phyloP scores from a whole-genome alignment of 371 early-diverging fungal species.

The Catenaria anguillulae region DNA sequence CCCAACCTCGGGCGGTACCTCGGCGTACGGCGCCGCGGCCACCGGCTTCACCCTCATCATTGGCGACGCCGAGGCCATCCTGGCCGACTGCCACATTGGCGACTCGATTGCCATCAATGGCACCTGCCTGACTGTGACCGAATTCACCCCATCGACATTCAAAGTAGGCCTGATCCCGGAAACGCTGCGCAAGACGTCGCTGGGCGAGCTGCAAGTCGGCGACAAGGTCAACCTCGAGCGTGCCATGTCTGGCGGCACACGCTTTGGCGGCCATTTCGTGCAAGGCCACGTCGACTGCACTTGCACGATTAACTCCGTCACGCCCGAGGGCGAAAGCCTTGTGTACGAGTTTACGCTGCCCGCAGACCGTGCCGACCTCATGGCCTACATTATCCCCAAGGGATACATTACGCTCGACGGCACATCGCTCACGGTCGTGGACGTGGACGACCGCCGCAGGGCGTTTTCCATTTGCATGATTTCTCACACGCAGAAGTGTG shows the following conservation, averaged over 20 bases:
- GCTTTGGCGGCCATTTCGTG: slow-evolving; percentile 94
- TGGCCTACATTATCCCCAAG: slow-evolving; percentile 80
- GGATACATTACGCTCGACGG: slow-evolving; percentile 89
- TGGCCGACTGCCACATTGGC: slow-evolving; percentile 75
- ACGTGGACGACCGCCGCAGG: slow-evolving; percentile 55
- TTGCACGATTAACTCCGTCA: slow-evolving; percentile 49
- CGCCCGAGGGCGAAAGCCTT: slow-evolving; percentile 75
- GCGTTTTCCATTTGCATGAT: slow-evolving; percentile 85
- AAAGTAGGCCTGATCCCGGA: slow-evolving; percentile 88
- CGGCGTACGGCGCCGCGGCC: no score
- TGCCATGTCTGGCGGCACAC: slow-evolving; percentile 66
- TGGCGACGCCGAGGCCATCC: slow-evolving; percentile 47
- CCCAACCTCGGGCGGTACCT: no score
- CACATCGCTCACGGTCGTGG: slow-evolving; percentile 81
- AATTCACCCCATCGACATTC: slow-evolving; percentile 59
- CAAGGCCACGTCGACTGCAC: slow-evolving; percentile 92
- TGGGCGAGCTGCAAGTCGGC: slow-evolving; percentile 60
- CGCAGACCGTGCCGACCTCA: slow-evolving; percentile 35
- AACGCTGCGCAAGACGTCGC: slow-evolving; percentile 72
- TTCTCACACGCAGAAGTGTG: slow-evolving; percentile 72
- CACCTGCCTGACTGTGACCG: slow-evolving; percentile 93
- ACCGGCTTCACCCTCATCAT: slow-evolving; percentile 73
- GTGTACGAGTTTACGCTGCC: slow-evolving; percentile 56
- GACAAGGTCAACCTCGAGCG: slow-evolving; percentile 80
- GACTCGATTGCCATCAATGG: slow-evolving; percentile 92